Percentiles rank a stretch among this genome's conserved stretches.
Conservation (phyloP, 2,329 filamentous ascomycete species). For the Colletotrichum incanum region DNA sequence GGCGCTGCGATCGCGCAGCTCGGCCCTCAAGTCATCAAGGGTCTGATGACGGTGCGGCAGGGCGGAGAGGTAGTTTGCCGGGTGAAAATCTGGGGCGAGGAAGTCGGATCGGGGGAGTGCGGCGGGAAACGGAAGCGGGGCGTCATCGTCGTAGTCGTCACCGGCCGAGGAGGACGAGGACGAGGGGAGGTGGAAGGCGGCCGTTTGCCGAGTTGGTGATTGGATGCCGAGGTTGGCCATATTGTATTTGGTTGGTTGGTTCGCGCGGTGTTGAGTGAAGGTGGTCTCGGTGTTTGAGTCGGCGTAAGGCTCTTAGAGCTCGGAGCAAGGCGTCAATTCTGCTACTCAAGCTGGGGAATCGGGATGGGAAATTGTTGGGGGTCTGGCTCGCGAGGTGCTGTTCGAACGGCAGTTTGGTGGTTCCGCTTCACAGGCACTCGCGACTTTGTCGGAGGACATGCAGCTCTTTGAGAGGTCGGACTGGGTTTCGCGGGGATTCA, state of each 20-base stretch:
- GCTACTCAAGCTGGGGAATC: not conserved
- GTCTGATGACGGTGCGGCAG: slow-evolving; percentile 93
- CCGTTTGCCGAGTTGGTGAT: slow-evolving; percentile 37
- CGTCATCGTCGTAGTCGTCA: slow-evolving; percentile 66
- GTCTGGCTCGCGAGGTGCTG: not conserved
- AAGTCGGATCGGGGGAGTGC: slow-evolving; percentile 90
- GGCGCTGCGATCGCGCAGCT: slow-evolving; percentile 85
- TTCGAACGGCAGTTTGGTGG: slow-evolving; percentile 16
- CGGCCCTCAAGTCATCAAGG: slow-evolving; percentile 90
- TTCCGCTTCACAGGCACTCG: not conserved
- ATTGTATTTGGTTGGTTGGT: slow-evolving; percentile 38
- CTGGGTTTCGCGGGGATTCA: slow-evolving; percentile 11
- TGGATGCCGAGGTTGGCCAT: slow-evolving; percentile 49
- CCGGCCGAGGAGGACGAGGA: slow-evolving; percentile 56
- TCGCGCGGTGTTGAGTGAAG: slow-evolving; percentile 46
- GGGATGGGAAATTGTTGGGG: slow-evolving; percentile 29
- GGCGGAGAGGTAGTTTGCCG: slow-evolving; percentile 84
- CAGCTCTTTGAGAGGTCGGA: slow-evolving; percentile 14
- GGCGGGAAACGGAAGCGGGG: slow-evolving; percentile 87
- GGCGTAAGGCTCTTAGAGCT: slow-evolving; percentile 23
- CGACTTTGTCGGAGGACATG: not conserved
- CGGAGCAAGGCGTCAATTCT: slow-evolving; percentile 19
- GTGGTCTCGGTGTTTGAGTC: slow-evolving; percentile 36
- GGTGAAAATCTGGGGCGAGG: slow-evolving; percentile 82
- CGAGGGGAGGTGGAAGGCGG: slow-evolving; percentile 60